Evolutionary conservation across 2,329 filamentous ascomycete genomes (phyloP), one percentile per base, ranked within the genome.

Genomic region (Paecilomyces variotii): DNA sequence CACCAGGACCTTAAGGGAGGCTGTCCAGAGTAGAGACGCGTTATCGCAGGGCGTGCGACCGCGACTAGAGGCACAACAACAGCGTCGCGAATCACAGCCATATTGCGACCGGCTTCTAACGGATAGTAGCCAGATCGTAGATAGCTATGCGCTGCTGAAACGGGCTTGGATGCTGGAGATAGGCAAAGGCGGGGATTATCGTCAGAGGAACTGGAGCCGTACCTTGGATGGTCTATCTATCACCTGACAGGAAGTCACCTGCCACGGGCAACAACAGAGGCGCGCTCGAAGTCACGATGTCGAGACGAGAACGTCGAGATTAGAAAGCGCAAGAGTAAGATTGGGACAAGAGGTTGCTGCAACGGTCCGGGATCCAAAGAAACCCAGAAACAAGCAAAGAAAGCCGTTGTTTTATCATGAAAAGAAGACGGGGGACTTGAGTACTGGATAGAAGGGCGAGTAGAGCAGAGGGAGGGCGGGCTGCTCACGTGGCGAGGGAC

Each of bases 201-300:
- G 39, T 61, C 57, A 61, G 56, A 62, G 61, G 58, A 57, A 65
- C 65, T 60, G 60, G 62, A 61, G 61, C 66, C 58, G 67, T 72
- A 69, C 69, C 70, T 70, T 72, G 70, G 70, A 73, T 72, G 67
- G 67, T 65, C 65, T 70, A 60, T 72, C 66, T 75, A 75, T 75
- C 73, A 75, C 72, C 72, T 75, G 73, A 75, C 73, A 71, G 65
- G 64, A 75, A 73, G 73, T 75, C 73, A 75, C 73, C 72, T 74
- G 72, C 71, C 68, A 68, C 67, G 67, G 70, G 70, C 68, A 69
- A 72, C 68, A 74, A 72, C 68, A 74, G 69, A 55, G 53, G 60
- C 59, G 57, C 57, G 58, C 26, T 55, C 62, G 64, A 65, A 65
- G 62, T 63, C 55, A 61, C 55, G 62, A 67, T 64, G 67, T 68